Evolutionary conservation across 2,329 filamentous ascomycete species (phyloP), one percentile per base, ranked within the genome.

Genomic region (Pseudocercospora fijiensis): DNA sequence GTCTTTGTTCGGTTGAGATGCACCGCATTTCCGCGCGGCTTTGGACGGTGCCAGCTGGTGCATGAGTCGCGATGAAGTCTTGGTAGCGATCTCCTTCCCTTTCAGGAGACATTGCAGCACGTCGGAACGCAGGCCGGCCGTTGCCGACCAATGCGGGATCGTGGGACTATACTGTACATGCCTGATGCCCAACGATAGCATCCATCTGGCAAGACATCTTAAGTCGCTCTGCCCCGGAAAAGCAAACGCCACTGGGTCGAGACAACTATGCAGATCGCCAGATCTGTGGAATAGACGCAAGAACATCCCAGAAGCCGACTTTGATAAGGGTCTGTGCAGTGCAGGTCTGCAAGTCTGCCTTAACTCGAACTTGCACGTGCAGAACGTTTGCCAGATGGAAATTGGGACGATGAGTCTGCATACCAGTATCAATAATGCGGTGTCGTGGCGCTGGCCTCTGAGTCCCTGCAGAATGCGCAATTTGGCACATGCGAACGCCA

Each of bases 1-100:
- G 20, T 20, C 26, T 30, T 28, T 53, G 49, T 53, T 53, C 49
- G 24, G 49, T 53, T 53, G 49, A 53, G 49, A 28, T 53, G 26
- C 49, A 53, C 49, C 49, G 26, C 22, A 26, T 30, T 53, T 27
- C 8, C 49, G 26, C 18, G 49, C 22, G 49, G 26, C 49, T 53
- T 53, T n/a, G 18, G 20, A 49, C 49, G 26, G 49, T 53, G 16
- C 22, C 7, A 22, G 49, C 20, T 52, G 5, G 24, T 24, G 49
- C 49, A 53, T 28, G 22, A 53, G 49, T 53, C 26, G 22, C 10
- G 26, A 13, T 53, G 26, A 26, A 18, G 22, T 27, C 26, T 53
- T 53, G 49, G 22, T 28, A 28, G 49, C 49, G 26, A 53, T 53
- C 26, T 26, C 22, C 26, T 53, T 30, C 49, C 49, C 16, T 53